Evolutionary conservation across 257 asterid genomes (phyloP).

Genomic region (Henckelia pumila): DNA sequence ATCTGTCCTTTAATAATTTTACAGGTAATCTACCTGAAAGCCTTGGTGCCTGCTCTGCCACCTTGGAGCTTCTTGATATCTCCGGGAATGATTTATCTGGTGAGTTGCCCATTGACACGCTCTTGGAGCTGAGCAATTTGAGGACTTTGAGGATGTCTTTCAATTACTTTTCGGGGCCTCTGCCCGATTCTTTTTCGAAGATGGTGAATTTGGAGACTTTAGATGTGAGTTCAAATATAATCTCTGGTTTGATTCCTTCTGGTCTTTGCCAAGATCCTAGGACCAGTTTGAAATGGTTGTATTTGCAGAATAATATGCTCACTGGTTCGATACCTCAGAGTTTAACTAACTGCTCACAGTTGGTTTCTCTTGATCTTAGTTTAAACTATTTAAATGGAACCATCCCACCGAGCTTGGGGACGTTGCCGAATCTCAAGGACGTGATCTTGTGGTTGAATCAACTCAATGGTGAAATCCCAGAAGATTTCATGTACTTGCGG

Average conservation of each 20-base stretch:
- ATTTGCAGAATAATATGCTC: slow-evolving; percentile 75
- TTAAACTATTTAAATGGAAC: slow-evolving; percentile 64
- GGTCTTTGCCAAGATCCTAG: slow-evolving; percentile 60
- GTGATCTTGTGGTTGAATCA: slow-evolving; percentile 78
- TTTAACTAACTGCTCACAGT: slow-evolving; percentile 62
- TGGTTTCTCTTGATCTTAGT: slow-evolving; percentile 91
- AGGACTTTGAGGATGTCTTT: slow-evolving; percentile 56
- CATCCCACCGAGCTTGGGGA: slow-evolving; percentile 71
- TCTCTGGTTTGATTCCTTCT: slow-evolving; percentile 63
- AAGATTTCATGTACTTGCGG: slow-evolving; percentile 57
- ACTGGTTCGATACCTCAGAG: slow-evolving; percentile 66
- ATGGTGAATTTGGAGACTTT: slow-evolving; percentile 56
- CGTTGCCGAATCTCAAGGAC: slow-evolving; percentile 55
- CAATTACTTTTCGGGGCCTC: slow-evolving; percentile 60
- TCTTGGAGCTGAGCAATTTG: slow-evolving; percentile 54
- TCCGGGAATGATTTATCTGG: slow-evolving; percentile 73
- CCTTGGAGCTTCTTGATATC: slow-evolving; percentile 56
- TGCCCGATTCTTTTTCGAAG: slow-evolving; percentile 66
- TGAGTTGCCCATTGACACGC: slow-evolving; percentile 62
- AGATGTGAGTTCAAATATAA: slow-evolving; percentile 81
- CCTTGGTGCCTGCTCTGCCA: slow-evolving; percentile 54
- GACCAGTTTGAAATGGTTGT: slow-evolving; percentile 58
- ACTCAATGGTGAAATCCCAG: slow-evolving; percentile 79
- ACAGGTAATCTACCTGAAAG: slow-evolving; percentile 66
- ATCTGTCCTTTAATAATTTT: slow-evolving; percentile 62